Evolutionary conservation across 2,329 filamentous ascomycete species (phyloP), one percentile per base, ranked within the genome.

Genomic region (Talaromyces funiculosus): DNA sequence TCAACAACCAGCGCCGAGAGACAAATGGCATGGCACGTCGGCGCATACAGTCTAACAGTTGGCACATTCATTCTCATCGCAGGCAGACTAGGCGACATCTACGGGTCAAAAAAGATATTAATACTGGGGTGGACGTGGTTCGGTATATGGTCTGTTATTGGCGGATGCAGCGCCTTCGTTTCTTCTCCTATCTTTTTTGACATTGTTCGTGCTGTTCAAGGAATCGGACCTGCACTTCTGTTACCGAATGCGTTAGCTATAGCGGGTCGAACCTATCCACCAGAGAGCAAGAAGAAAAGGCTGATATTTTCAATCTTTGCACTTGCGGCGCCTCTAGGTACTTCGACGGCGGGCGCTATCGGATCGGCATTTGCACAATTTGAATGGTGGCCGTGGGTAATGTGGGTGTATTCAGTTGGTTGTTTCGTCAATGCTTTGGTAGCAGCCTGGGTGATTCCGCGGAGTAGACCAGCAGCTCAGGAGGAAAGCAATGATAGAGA

Each of bases 311-410:
- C 74, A 1, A 57, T 78, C 3, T 80, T 80, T 61, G 79, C 77
- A n/a, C 45, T 49, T 20, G 77, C 75, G 12, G 74, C 71, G 54
- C 79, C 78, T 12, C 79, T 79, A 0, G 68, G 26, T 6, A 49
- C 45, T 31, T 49, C n/a, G 67, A 38, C 78, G 77, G 0, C 71
- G 67, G 24, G 67, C 76, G 10, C 42, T 20, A 49, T 77, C 8
- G 79, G 78, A 5, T 69, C 68, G 1, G 65, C 80, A 0, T 76
- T 79, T 62, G 68, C 70, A 0, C 64, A 73, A 56, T 66, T 75
- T 1, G 69, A 72, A 6, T 82, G 79, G 78, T 83, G 81, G 81
- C 79, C 79, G 1, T 83, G 80, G 80, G 70, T 75, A 0, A 83
- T 76, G 68, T 83, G 77, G 77, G 68, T 74, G 10, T 49, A 49